Conservation (phyloP, 148 eudicot species). For the Fagopyrum tataricum region DNA sequence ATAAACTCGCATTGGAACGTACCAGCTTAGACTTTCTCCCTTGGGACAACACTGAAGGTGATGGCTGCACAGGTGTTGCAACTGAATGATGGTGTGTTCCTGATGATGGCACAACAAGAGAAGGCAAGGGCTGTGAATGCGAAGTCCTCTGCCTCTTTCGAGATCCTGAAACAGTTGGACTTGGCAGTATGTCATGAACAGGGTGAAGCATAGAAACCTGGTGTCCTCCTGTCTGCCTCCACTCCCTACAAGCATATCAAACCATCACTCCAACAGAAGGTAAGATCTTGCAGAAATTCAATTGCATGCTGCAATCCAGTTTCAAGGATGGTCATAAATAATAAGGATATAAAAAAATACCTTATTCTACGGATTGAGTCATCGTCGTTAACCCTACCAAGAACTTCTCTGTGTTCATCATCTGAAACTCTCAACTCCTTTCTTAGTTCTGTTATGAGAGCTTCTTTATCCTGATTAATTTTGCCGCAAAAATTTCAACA, state of each 20-base stretch:
- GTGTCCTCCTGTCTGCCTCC: slow-evolving; percentile 73
- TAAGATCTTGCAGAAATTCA: neutral
- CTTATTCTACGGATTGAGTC: slow-evolving; percentile 68
- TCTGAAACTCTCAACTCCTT: slow-evolving; percentile 95
- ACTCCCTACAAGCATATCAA: slow-evolving; percentile 48
- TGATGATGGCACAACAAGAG: slow-evolving; percentile 35
- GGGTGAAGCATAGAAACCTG: slow-evolving; percentile 38
- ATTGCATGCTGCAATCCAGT: slow-evolving; percentile 10
- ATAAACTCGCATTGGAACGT: neutral
- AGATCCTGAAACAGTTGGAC: slow-evolving; percentile 61
- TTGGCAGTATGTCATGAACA: slow-evolving; percentile 44
- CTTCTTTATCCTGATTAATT: slow-evolving; percentile 73
- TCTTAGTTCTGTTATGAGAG: slow-evolving; percentile 83
- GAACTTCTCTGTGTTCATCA: slow-evolving; percentile 92
- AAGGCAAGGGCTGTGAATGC: slow-evolving; percentile 31
- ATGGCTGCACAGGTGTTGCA: slow-evolving; percentile 31
- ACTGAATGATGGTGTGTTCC: slow-evolving; percentile 35
- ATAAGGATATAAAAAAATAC: slow-evolving; percentile 20
- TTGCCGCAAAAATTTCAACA: slow-evolving; percentile 9
- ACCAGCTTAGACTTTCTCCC: slow-evolving; percentile 54
- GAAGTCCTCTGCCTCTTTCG: slow-evolving; percentile 72
- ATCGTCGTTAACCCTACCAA: slow-evolving; percentile 64
- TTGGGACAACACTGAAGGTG: slow-evolving; percentile 41
- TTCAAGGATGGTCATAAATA: slow-evolving; percentile 4
- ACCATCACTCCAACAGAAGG: slow-evolving; percentile 11